Conservation (phyloP, 2,329 filamentous ascomycete genomes). For the Botrytis paeoniae region DNA sequence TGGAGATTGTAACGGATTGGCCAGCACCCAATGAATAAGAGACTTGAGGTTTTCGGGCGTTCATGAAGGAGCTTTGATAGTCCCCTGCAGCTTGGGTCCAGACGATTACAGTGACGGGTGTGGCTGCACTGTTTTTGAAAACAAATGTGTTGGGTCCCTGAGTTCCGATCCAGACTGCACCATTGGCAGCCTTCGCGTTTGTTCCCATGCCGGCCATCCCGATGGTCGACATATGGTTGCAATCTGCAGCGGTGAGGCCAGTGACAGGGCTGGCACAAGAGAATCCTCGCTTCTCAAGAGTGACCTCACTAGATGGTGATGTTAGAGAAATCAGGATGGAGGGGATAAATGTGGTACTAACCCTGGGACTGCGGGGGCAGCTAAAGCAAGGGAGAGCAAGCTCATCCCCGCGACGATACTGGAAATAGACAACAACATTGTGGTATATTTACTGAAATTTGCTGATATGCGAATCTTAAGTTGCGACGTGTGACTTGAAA, state of each 20-base stretch:
- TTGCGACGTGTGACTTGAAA: not conserved
- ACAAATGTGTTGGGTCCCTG: conserved; percentile 21
- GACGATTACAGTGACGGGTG: conserved; percentile 6
- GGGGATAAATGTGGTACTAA: not conserved
- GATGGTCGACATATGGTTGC: conserved; percentile 20
- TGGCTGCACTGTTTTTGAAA: conserved; percentile 14
- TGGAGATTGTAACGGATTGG: conserved; percentile 16
- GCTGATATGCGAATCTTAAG: not conserved
- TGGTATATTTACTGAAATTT: not conserved
- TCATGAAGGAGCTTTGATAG: conserved; percentile 17
- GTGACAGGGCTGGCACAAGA: conserved; percentile 12
- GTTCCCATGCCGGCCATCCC: conserved; percentile 18
- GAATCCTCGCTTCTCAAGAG: conserved; percentile 19
- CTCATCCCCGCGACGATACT: conserved; percentile 13
- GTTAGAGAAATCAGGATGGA: not conserved
- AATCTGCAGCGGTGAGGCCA: conserved; percentile 18
- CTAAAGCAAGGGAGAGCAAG: conserved; percentile 16
- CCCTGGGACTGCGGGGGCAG: conserved; percentile 10
- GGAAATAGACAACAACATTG: conserved; percentile 16
- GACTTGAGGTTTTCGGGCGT: conserved; percentile 5
- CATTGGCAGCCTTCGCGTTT: conserved; percentile 15
- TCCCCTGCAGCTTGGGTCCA: conserved; percentile 12
- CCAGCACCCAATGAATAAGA: conserved; percentile 16
- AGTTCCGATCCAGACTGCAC: conserved; percentile 19
- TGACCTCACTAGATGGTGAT: not conserved